Evolutionary conservation across 1,284 basidiomycete genomes (phyloP).

Genomic region (Blastosporella zonata): DNA sequence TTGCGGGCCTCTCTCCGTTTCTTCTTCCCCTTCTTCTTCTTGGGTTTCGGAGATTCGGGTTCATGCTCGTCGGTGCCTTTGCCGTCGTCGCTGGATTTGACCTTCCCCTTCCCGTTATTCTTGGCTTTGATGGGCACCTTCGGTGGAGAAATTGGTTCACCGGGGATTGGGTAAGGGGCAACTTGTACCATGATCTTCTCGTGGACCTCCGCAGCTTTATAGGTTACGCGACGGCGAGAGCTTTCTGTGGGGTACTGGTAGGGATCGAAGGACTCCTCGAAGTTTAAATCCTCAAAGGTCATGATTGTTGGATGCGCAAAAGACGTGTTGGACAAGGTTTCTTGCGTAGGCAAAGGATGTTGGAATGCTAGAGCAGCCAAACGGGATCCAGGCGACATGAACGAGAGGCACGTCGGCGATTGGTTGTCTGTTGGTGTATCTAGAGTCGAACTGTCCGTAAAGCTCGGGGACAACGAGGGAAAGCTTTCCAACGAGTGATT

Average conservation of each 20-base stretch:
- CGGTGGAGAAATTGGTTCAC: not conserved
- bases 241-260: not conserved
- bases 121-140: not conserved
- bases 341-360: constrained; percentile 1
- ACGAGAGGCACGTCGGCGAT: not conserved
- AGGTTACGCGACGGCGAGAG: not conserved
- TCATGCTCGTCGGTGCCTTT: not conserved
- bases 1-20: constrained; percentile 2
- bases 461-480: not conserved
- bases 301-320: not conserved
- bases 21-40: constrained; percentile 4
- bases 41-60: not conserved
- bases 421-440: not conserved
- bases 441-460: constrained; percentile 5
- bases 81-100: not conserved
- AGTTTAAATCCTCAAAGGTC: not conserved
- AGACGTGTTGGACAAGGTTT: not conserved
- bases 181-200: constrained; percentile 2
- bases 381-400: not conserved
- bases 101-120: constrained; percentile 4
- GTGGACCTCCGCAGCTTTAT: constrained; percentile 1
- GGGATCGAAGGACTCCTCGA: not conserved
- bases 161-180: constrained; percentile 1
- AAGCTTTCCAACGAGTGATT: not conserved
- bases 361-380: not conserved